Evolutionary conservation across 2,329 filamentous ascomycete genomes (phyloP).

Genomic region (Blastomyces parvus): DNA sequence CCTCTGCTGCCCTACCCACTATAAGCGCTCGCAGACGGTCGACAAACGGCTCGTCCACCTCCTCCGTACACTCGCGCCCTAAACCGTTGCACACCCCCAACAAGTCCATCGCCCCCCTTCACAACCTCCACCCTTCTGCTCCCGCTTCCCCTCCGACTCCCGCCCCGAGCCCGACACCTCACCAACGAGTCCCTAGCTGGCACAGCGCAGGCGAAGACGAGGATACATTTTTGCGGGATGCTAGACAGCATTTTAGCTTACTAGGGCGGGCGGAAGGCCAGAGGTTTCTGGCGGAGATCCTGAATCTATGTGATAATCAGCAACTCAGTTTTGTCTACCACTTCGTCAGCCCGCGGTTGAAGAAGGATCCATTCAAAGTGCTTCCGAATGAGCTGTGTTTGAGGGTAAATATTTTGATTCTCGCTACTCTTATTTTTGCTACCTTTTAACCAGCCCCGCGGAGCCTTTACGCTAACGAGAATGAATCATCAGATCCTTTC

Average conservation of each 20-base stretch:
- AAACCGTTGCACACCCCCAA: constrained; percentile 42
- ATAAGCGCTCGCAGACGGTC: constrained; percentile 20
- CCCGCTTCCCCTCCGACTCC: constrained; percentile 59
- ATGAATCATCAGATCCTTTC: constrained; percentile 63
- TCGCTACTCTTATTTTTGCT: constrained; percentile 8
- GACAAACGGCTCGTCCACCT: constrained; percentile 24
- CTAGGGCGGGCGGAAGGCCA: constrained; percentile 68
- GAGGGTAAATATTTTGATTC: constrained; percentile 49
- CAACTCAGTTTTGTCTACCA: constrained; percentile 93
- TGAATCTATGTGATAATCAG: constrained; percentile 91
- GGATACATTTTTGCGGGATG: constrained; percentile 69
- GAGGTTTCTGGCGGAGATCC: constrained; percentile 71
- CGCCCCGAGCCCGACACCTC: constrained; percentile 55
- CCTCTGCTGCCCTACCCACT: neutral
- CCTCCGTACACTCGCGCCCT: constrained; percentile 21
- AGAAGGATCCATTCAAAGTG: constrained; percentile 90
- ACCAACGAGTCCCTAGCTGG: constrained; percentile 48
- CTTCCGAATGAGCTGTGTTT: constrained; percentile 90
- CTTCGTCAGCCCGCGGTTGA: constrained; percentile 85
- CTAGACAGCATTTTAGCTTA: constrained; percentile 69
- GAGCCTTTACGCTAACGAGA: neutral
- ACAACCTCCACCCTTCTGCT: constrained; percentile 54
- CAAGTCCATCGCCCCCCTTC: constrained; percentile 36
- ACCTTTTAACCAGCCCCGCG: neutral
- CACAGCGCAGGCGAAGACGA: constrained; percentile 53